Percentiles rank a stretch among this genome's conserved stretches.
These are phyloP conservation scores for Lecanicillium sp. DNA, from an alignment of 2,329 filamentous ascomycete species.

Conservation along the genomic window DNA sequence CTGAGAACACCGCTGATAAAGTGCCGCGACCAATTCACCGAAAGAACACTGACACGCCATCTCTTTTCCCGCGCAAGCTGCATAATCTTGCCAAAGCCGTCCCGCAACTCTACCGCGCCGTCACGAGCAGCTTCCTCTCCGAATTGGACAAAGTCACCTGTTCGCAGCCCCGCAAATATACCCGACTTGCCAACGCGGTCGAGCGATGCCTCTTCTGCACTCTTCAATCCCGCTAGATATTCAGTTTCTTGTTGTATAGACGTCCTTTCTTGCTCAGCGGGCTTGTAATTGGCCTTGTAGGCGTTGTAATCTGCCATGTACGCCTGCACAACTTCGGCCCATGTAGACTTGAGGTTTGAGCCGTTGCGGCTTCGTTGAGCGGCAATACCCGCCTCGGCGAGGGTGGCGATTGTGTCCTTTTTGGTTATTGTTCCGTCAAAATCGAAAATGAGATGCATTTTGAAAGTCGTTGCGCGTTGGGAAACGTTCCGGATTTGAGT, in stretches of 20 bases:
- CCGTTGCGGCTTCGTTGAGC: slow-evolving; percentile 19
- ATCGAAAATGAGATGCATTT: slow-evolving; percentile 43
- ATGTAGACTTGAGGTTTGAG: slow-evolving; percentile 27
- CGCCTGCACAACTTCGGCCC: slow-evolving; percentile 35
- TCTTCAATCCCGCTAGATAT: slow-evolving; percentile 34
- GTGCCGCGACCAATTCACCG: slow-evolving; percentile 41
- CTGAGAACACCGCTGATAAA: slow-evolving; percentile 38
- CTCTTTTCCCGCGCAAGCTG: slow-evolving; percentile 16
- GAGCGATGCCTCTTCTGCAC: slow-evolving; percentile 38
- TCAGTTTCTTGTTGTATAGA: slow-evolving; percentile 29
- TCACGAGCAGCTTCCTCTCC: slow-evolving; percentile 26
- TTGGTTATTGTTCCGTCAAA: slow-evolving; percentile 53
- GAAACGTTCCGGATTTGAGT: neutral
- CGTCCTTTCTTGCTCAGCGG: slow-evolving; percentile 22
- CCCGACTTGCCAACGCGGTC: slow-evolving; percentile 31
- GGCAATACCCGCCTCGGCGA: slow-evolving; percentile 35
- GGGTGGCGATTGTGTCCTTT: slow-evolving; percentile 41
- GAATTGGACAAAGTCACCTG: slow-evolving; percentile 24
- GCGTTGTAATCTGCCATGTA: slow-evolving; percentile 35
- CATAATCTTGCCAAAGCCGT: slow-evolving; percentile 30
- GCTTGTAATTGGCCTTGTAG: slow-evolving; percentile 26
- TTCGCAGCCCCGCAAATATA: slow-evolving; percentile 34
- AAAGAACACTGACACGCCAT: slow-evolving; percentile 36
- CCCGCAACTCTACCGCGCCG: slow-evolving; percentile 25
- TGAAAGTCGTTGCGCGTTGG: slow-evolving; percentile 2